These are phyloP conservation scores for Pseudoneurospora amorphoporcata DNA, from an alignment of 495 filamentous ascomycete genomes.

Conservation along the genomic window DNA sequence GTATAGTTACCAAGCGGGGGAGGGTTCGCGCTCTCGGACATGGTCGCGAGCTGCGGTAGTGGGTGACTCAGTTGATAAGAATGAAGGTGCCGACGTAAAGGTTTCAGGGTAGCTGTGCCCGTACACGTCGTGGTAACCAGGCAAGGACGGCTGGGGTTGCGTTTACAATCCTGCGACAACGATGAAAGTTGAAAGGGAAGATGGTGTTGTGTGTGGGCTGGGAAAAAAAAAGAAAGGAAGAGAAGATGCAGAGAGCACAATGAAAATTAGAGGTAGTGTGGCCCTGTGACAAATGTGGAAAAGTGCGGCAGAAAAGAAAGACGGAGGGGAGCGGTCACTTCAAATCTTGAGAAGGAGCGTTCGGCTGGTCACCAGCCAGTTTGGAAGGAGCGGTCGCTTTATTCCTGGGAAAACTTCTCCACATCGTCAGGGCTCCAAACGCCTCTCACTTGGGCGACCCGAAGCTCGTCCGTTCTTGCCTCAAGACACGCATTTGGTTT, in stretches of 20 bases:
- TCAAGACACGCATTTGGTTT: too few relatives aligned
- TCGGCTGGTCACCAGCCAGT: too few relatives aligned
- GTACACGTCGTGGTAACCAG: background rate
- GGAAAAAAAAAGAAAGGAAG: background rate
- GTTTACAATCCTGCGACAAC: background rate
- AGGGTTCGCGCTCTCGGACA: background rate
- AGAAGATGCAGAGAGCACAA: background rate
- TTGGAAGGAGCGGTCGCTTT: too few relatives aligned
- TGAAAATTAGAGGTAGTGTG: too few relatives aligned
- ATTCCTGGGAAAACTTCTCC: too few relatives aligned
- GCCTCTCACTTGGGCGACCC: too few relatives aligned
- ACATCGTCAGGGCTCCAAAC: too few relatives aligned
- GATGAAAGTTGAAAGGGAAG: background rate
- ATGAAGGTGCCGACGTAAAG: too few relatives aligned
- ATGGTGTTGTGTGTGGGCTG: background rate
- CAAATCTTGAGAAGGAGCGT: too few relatives aligned
- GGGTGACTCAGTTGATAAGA: too few relatives aligned
- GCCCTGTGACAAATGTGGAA: background rate
- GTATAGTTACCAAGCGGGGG: background rate
- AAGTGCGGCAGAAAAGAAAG: background rate
- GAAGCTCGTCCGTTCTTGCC: too few relatives aligned
- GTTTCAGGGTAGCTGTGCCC: background rate
- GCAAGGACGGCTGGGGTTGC: background rate
- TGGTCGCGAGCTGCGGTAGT: background rate
- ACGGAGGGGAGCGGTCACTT: background rate